phyloP scores from a whole-genome alignment of 768 basidiomycete species.

The Rhizopogon vinicolor region DNA sequence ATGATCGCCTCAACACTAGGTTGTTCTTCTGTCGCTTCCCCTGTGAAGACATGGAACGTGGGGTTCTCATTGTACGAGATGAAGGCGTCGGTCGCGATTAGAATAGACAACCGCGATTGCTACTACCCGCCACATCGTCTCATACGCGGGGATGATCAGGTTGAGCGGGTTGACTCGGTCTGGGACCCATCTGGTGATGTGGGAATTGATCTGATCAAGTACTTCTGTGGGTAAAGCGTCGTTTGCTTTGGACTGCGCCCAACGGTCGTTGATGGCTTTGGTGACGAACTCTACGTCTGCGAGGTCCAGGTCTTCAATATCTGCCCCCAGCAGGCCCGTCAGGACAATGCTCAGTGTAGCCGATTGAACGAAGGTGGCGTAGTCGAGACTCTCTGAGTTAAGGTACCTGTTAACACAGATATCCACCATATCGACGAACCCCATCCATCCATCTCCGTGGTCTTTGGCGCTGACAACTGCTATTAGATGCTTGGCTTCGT shows the following conservation, averaged over 20 bases:
- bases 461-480: not conserved
- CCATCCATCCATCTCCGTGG: slow-evolving; percentile 8
- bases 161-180: slow-evolving; percentile 33
- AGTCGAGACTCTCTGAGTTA: slow-evolving; percentile 9
- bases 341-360: slow-evolving; percentile 36
- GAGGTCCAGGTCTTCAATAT: slow-evolving; percentile 23
- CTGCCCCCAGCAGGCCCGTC: slow-evolving; percentile 30
- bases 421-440: slow-evolving; percentile 11
- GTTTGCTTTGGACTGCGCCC: slow-evolving; percentile 35
- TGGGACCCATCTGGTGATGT: slow-evolving; percentile 37
- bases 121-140: slow-evolving; percentile 54
- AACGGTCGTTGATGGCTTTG: slow-evolving; percentile 31
- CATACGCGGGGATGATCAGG: slow-evolving; percentile 50
- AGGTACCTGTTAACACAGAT: not conserved
- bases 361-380: slow-evolving; percentile 34
- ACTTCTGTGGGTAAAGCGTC: slow-evolving; percentile 19
- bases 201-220: slow-evolving; percentile 24
- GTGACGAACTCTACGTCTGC: slow-evolving; percentile 32
- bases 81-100: slow-evolving; percentile 22
- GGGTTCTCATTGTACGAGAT: slow-evolving; percentile 26
- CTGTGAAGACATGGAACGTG: slow-evolving; percentile 21
- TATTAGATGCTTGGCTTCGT: slow-evolving; percentile 17
- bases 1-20: slow-evolving; percentile 35
- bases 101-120: slow-evolving; percentile 34
- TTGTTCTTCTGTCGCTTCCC: not conserved